Base-by-base conservation (phyloP, 1,139 yeast species). In the Debaryomyces robertsiae region DNA sequence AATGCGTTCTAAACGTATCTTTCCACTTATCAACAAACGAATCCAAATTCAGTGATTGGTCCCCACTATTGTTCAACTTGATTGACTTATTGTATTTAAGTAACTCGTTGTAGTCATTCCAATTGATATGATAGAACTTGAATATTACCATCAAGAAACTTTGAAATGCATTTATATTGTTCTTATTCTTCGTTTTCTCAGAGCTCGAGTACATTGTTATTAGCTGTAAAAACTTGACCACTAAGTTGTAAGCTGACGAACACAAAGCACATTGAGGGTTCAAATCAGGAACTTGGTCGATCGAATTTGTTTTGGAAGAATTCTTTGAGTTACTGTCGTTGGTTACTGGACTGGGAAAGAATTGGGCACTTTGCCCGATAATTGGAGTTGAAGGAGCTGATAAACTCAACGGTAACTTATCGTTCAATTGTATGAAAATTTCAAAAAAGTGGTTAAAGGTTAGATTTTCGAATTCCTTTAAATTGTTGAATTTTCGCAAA, bases 381-480 rank as follows among this genome's bases (percentile, higher is more conserved):
- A 70, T 56, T 15, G 77, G 77, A 6, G 77, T 71, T 1, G 72
- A 60, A 4, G 77, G 76, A 6, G 77, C 77, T 13, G 74, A 67
- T 38, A 71, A 57, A 52, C 75, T 69, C 46, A 72, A 60, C 1
- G 77, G 77, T 34, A 69, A 56, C 41, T 60, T 61, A 52, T 72
- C 77, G 49, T 69, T 69, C 27, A 71, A 53, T 45, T 70, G 76
- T 30, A 58, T 46, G 11, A 71, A 42, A 18, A 72, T 55, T 42
- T 69, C 73, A 42, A 69, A 68, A 7, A 70, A 54, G 13, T 50
- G 49, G 23, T 52, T 58, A 2, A 66, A 53, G 44, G 55, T 63
- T 40, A 72, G 57, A 32, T 56, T 52, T 15, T 62, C 65, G 48
- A 70, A 71, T 48, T 72, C 77, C 14, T 53, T 45, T 18, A 55